Conservation (phyloP, 306 rosid genomes). For the Cicer pinnatifidum region DNA sequence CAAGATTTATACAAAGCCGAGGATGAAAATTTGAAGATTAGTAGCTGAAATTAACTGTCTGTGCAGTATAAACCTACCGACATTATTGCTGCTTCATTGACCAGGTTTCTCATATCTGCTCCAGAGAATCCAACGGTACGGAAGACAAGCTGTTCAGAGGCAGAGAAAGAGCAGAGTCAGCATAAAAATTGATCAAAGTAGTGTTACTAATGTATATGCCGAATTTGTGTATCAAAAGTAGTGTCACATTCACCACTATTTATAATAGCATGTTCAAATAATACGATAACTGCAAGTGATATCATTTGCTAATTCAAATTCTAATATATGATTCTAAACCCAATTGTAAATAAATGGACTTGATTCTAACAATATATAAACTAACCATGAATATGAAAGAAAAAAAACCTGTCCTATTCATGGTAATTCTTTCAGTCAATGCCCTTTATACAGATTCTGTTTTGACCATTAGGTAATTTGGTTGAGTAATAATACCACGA, state of each 20-base stretch:
- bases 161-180: constrained; percentile 42
- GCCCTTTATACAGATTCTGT: constrained; percentile 18
- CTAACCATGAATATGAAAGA: constrained; percentile 11
- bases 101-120: constrained; percentile 94
- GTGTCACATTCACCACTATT: background rate
- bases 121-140: constrained; percentile 97
- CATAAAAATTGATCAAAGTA: constrained; percentile 40
- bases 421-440: constrained; percentile 12
- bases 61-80: constrained; percentile 68
- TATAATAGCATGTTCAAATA: background rate
- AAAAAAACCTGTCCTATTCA: constrained; percentile 7
- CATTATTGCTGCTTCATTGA: constrained; percentile 97
- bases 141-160: constrained; percentile 80
- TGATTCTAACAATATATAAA: constrained; percentile 1
- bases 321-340: background rate
- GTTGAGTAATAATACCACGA: constrained; percentile 20
- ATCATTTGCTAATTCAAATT: background rate
- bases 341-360: background rate
- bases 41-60: constrained; percentile 2
- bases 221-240: background rate
- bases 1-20: background rate
- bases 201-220: background rate
- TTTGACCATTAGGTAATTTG: constrained; percentile 15
- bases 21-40: constrained; percentile 15
- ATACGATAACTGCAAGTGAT: background rate